Percentiles rank a stretch among this genome's conserved stretches.
These are phyloP conservation scores for Kazachstania bromeliacearum DNA, from an alignment of 805 yeast species.

Conservation along the genomic window DNA sequence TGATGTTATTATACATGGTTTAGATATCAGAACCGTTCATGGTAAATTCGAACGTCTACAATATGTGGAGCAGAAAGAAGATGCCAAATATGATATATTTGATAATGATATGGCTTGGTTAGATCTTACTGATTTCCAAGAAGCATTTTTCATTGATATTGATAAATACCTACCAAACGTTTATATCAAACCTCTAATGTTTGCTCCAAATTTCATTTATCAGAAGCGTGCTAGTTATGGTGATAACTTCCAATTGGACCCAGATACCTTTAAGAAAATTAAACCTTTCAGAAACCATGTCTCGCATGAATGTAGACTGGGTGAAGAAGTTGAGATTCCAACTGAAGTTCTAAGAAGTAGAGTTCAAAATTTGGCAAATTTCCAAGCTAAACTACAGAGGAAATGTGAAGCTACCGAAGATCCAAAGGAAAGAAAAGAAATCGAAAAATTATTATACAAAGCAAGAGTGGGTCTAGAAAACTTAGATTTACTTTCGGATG, in stretches of 20 bases:
- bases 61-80: constrained; percentile 12
- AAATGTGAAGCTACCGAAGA: constrained; percentile 24
- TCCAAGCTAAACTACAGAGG: constrained; percentile 37
- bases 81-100: constrained; percentile 30
- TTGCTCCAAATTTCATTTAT: constrained; percentile 62
- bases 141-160: constrained; percentile 39
- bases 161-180: constrained; percentile 34
- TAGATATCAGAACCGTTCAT: constrained; percentile 52
- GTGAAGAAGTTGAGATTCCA: constrained; percentile 16
- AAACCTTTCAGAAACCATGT: constrained; percentile 43
- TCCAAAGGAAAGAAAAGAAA: constrained; percentile 12
- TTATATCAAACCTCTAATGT: constrained; percentile 50
- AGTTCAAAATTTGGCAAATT: constrained; percentile 24
- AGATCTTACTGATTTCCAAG: constrained; percentile 53
- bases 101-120: constrained; percentile 54
- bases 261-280: constrained; percentile 28
- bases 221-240: constrained; percentile 51
- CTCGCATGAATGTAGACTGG: constrained; percentile 56
- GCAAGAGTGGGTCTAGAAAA: constrained; percentile 11
- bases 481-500: constrained; percentile 15
- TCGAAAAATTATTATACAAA: constrained; percentile 8
- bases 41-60: constrained; percentile 34
- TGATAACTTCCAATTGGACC: constrained; percentile 32
- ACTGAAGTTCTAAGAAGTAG: constrained; percentile 15
- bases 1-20: constrained; percentile 43